phyloP scores from a whole-genome alignment of 2,329 filamentous ascomycete genomes.

The Allantophomopsis lycopodina region DNA sequence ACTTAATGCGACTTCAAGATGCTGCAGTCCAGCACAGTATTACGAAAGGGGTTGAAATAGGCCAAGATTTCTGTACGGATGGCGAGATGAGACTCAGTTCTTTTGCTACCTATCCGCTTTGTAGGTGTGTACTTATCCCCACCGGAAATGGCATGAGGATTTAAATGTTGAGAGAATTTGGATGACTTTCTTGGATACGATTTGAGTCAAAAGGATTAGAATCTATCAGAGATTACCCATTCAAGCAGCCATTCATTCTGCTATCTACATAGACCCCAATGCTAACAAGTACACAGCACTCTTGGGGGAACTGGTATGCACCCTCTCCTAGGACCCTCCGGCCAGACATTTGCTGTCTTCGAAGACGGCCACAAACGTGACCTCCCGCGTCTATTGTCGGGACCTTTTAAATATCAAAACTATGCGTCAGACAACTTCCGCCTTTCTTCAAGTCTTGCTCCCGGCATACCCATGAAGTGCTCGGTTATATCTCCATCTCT shows the following conservation, averaged over 20 bases:
- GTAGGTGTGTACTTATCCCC: conserved; percentile 3
- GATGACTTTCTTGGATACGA: no score
- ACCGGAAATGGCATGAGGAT: no score
- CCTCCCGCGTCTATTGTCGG: conserved; percentile 14
- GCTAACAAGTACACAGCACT: conserved; percentile 4
- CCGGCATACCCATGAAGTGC: conserved; percentile 12
- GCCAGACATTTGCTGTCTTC: conserved; percentile 19
- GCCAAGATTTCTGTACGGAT: conserved; percentile 16
- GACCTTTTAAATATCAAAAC: conserved; percentile 16
- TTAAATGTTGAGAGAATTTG: no score
- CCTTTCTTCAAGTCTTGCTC: conserved; percentile 12
- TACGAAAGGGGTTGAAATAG: conserved; percentile 13
- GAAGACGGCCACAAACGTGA: conserved; percentile 18
- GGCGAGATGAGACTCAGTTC: conserved; percentile 18
- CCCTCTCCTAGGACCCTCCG: conserved; percentile 14
- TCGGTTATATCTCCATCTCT: conserved; percentile 20
- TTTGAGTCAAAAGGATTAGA: no score
- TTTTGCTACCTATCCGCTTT: conserved; percentile 19
- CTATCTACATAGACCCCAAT: no score
- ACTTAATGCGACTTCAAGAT: conserved; percentile 15
- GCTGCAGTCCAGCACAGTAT: conserved; percentile 18
- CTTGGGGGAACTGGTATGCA: conserved; percentile 17
- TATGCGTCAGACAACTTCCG: conserved; percentile 18
- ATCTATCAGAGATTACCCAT: no score
- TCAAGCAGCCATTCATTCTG: no score